Percentiles rank a stretch among this genome's conserved stretches.
phyloP scores from a whole-genome alignment of 1,284 basidiomycete species.

The Ganoderma lingzhi region DNA sequence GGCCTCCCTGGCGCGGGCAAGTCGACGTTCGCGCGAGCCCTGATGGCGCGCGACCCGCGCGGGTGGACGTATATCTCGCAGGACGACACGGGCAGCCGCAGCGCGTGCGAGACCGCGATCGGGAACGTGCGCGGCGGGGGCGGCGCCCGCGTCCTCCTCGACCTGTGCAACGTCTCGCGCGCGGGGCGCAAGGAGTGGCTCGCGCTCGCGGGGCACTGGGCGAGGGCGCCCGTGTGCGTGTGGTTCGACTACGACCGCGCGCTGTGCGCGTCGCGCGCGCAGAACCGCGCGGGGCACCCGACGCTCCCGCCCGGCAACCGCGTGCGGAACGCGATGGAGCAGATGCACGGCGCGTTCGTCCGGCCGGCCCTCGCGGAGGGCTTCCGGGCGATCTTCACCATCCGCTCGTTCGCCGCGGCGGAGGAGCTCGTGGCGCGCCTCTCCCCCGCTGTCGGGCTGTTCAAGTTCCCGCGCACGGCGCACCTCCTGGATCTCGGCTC shows the following conservation, averaged over 20 bases:
- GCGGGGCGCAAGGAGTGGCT: conserved; percentile 60
- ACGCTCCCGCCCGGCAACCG: conserved; percentile 63
- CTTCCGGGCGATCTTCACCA: conserved; percentile 54
- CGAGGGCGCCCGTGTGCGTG: conserved; percentile 53
- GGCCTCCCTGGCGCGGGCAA: conserved; percentile 71
- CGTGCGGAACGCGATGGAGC: conserved; percentile 60
- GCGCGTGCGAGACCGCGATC: conserved; percentile 58
- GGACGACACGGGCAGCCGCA: conserved; percentile 60
- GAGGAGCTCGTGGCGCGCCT: conserved; percentile 54
- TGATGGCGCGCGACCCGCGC: conserved; percentile 52
- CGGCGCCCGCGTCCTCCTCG: conserved; percentile 52
- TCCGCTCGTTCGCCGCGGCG: conserved; percentile 59
- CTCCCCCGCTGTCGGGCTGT: conserved; percentile 52
- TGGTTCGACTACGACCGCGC: conserved; percentile 63
- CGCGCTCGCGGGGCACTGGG: conserved; percentile 58
- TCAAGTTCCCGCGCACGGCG: conserved; percentile 69
- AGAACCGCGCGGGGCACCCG: conserved; percentile 62
- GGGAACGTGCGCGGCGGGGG: conserved; percentile 43
- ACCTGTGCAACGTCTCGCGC: conserved; percentile 61
- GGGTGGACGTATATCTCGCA: conserved; percentile 59
- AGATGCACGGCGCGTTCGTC: conserved; percentile 58
- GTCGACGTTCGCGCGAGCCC: conserved; percentile 58
- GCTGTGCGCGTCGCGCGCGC: conserved; percentile 61
- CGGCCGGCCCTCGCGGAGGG: conserved; percentile 57
- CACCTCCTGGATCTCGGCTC: conserved; percentile 67